phyloP scores from a whole-genome alignment of 2,329 filamentous ascomycete species.

The Penicillium vulpinum region DNA sequence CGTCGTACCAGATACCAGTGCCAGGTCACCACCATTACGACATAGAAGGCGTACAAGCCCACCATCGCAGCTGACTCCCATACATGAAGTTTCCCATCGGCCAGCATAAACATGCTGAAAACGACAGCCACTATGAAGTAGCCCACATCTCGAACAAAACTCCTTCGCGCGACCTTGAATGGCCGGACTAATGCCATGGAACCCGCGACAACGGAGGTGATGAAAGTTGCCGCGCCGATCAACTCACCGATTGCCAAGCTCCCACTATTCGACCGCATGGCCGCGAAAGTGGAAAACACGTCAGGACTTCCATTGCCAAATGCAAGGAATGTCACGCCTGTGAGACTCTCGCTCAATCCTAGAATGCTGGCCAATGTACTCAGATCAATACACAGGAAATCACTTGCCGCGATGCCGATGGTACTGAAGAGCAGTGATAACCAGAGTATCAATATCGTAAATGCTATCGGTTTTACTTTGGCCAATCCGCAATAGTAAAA shows the following conservation, averaged over 20 bases:
- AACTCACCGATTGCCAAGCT: slow-evolving; percentile 94
- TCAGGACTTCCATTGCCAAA: slow-evolving; percentile 98
- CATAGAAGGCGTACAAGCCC: slow-evolving; percentile 85
- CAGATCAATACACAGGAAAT: slow-evolving; percentile 97
- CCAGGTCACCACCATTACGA: slow-evolving; percentile 83
- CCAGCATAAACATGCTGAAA: slow-evolving; percentile 84
- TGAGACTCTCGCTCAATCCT: slow-evolving; percentile 92
- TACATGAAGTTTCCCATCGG: slow-evolving; percentile 76
- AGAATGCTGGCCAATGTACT: slow-evolving; percentile 87
- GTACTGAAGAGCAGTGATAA: slow-evolving; percentile 89
- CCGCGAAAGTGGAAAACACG: slow-evolving; percentile 97
- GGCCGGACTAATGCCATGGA: slow-evolving; percentile 97
- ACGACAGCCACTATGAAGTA: slow-evolving; percentile 87
- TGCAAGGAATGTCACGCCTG: slow-evolving; percentile 92
- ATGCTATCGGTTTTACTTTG: slow-evolving; percentile 71
- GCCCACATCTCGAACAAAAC: slow-evolving; percentile 85
- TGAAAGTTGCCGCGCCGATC: slow-evolving; percentile 92
- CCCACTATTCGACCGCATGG: slow-evolving; percentile 96
- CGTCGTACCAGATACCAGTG: slow-evolving; percentile 77
- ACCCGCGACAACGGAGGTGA: slow-evolving; percentile 91
- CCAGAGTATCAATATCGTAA: slow-evolving; percentile 76
- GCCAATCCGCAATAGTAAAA: slow-evolving; percentile 85
- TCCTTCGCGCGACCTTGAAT: slow-evolving; percentile 84
- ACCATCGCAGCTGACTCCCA: slow-evolving; percentile 95
- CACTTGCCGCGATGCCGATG: slow-evolving; percentile 94